These are phyloP conservation scores for Fabrea salina DNA, from an alignment of 169 alveolate species.

Conservation along the genomic window DNA sequence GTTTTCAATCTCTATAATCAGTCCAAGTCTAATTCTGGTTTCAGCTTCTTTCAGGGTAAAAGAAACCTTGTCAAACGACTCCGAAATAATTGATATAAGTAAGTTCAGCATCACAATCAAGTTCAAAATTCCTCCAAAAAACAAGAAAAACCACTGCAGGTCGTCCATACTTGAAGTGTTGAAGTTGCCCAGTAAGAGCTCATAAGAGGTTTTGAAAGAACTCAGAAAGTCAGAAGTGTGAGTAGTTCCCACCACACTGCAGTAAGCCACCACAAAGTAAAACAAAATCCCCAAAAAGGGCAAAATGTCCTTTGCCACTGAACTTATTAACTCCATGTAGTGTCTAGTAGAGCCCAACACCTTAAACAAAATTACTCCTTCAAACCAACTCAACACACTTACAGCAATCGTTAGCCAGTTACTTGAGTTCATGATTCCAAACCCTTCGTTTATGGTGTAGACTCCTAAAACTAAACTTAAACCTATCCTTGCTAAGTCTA, in stretches of 20 bases:
- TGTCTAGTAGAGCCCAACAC: neutral
- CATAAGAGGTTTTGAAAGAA: slow-evolving; percentile 12
- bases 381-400: neutral
- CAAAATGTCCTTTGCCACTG: neutral
- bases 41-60: too few species aligned
- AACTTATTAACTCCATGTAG: neutral
- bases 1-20: slow-evolving; percentile 37
- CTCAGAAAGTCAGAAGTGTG: too few species aligned
- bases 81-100: slow-evolving; percentile 47
- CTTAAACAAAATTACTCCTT: neutral
- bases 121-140: slow-evolving; percentile 10
- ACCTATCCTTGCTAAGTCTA: neutral
- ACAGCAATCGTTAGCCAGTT: neutral
- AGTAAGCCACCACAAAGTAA: neutral
- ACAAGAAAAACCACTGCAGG: neutral
- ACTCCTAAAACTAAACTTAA: neutral
- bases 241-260: too few species aligned
- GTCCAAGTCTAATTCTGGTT: too few species aligned
- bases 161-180: neutral
- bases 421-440: neutral
- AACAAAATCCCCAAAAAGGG: neutral
- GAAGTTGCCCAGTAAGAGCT: slow-evolving; percentile 3
- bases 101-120: slow-evolving; percentile 48
- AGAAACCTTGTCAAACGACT: slow-evolving; percentile 34
- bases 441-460: neutral